Percentiles rank a stretch among this genome's conserved stretches.
Evolutionary conservation across 352 stramenopile species (phyloP).

Genomic region (Phytopythium vexans): DNA sequence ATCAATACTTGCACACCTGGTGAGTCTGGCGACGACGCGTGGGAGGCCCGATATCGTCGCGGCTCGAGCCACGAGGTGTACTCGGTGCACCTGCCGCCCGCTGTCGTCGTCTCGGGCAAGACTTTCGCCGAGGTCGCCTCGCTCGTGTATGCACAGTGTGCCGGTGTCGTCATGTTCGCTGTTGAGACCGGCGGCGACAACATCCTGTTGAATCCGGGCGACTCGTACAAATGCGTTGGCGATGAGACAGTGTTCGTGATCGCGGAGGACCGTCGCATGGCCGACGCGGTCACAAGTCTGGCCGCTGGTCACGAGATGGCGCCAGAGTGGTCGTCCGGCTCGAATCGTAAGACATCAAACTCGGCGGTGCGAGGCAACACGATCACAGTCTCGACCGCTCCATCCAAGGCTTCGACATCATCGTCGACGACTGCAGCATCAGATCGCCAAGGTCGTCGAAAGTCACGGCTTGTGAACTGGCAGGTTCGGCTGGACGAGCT

Average conservation of each 20-base stretch:
- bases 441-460: constrained; percentile 8
- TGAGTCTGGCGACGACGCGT: constrained; percentile 27
- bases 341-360: neutral
- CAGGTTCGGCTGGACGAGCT: constrained; percentile 9
- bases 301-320: constrained; percentile 7
- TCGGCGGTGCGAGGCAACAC: too few species aligned
- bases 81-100: constrained; percentile 57
- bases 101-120: constrained; percentile 49
- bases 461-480: constrained; percentile 35
- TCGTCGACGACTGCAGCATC: neutral
- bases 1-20: constrained; percentile 14
- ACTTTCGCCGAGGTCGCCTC: constrained; percentile 80
- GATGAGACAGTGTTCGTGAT: constrained; percentile 75
- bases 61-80: constrained; percentile 81
- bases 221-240: constrained; percentile 68
- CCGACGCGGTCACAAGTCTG: constrained; percentile 39
- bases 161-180: constrained; percentile 76
- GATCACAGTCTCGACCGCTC: too few species aligned
- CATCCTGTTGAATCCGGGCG: constrained; percentile 76
- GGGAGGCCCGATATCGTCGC: constrained; percentile 72
- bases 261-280: constrained; percentile 53
- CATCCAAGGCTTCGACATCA: neutral
- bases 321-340: constrained; percentile 12
- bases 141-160: constrained; percentile 71
- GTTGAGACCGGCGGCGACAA: constrained; percentile 35